A percentile compares a stretch with the other conserved stretches of the same genome.
These are phyloP conservation scores for Candida sp. DNA, from an alignment of 1,139 yeast species.

Conservation along the genomic window DNA sequence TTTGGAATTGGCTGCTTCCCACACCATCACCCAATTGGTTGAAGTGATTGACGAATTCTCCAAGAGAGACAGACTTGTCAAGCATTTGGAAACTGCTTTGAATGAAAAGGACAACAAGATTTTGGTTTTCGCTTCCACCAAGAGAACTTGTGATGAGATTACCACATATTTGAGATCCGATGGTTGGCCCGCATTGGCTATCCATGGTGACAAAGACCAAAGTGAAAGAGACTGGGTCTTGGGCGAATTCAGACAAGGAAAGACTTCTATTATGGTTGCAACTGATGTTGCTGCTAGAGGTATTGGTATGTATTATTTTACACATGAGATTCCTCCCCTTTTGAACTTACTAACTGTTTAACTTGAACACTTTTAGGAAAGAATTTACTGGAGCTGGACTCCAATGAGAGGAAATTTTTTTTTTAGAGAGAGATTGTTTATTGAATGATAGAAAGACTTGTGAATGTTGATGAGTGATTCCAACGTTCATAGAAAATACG, in stretches of 20 bases:
- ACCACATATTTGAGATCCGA: constrained; percentile 92
- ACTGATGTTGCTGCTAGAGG: constrained; percentile 99
- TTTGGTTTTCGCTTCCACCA: constrained; percentile 91
- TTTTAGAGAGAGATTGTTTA: constrained; percentile 6
- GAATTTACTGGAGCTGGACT: no score
- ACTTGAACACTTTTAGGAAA: background rate
- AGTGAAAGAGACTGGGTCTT: constrained; percentile 99
- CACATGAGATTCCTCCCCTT: background rate
- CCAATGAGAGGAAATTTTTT: background rate
- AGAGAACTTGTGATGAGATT: constrained; percentile 97
- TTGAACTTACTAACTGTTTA: constrained; percentile 9
- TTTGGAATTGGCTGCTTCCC: constrained; percentile 94
- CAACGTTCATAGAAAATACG: background rate
- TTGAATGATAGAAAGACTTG: constrained; percentile 1
- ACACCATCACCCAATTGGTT: constrained; percentile 91
- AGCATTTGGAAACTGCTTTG: constrained; percentile 86
- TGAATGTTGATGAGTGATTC: background rate
- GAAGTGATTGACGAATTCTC: constrained; percentile 93
- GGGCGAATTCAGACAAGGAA: constrained; percentile 89
- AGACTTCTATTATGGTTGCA: constrained; percentile 97
- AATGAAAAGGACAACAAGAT: constrained; percentile 78
- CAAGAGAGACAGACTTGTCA: constrained; percentile 87
- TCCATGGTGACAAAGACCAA: constrained; percentile 99
- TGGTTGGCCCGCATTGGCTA: constrained; percentile 99
- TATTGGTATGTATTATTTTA: constrained; percentile 85